Evolutionary conservation across 2,329 filamentous ascomycete species (phyloP).

Genomic region (Phialemoniopsis sp.): DNA sequence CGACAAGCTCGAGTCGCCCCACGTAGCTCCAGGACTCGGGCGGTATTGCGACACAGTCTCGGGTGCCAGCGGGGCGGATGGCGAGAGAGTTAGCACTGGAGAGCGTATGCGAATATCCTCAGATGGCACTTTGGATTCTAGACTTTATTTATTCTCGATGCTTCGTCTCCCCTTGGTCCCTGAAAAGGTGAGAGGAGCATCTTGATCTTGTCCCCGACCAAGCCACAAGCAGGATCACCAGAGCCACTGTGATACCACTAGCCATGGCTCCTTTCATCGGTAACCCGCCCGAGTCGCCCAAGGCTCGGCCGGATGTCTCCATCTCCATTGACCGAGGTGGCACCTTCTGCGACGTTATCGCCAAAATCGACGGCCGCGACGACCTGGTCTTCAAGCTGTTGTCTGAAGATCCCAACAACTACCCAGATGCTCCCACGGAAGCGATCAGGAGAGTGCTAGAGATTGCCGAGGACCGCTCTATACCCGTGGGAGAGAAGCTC

Average conservation of each 20-base stretch:
- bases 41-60: no score
- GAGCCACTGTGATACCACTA: neutral
- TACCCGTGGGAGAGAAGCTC: slow-evolving; percentile 33
- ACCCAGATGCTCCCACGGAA: slow-evolving; percentile 64
- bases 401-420: slow-evolving; percentile 66
- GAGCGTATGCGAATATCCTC: no score
- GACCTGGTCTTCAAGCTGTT: slow-evolving; percentile 68
- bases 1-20: no score
- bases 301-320: slow-evolving; percentile 12
- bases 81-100: no score
- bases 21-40: no score
- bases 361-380: slow-evolving; percentile 56
- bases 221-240: neutral
- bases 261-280: slow-evolving; percentile 1
- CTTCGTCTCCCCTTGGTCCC: neutral
- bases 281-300: neutral
- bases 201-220: neutral
- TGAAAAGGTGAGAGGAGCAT: neutral
- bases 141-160: neutral
- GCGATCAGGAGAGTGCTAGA: slow-evolving; percentile 51
- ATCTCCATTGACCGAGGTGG: slow-evolving; percentile 51
- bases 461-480: slow-evolving; percentile 38
- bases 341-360: slow-evolving; percentile 64
- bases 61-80: no score
- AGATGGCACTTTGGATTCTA: neutral